Conservation (phyloP, 2,329 filamentous ascomycete species). For the Dothidotthia symphoricarpi region DNA sequence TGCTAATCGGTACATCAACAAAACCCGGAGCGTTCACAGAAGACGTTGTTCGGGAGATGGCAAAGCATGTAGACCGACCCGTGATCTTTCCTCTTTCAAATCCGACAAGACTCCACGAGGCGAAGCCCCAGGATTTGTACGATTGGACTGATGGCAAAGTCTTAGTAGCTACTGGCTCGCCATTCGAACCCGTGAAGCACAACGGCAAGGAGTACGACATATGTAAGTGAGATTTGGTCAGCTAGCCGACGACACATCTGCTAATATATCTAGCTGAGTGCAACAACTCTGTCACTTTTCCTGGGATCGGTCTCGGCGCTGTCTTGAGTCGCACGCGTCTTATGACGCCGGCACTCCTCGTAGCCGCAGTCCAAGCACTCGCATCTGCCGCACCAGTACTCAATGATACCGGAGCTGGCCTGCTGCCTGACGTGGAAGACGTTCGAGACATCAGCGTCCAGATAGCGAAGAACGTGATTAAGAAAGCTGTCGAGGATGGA, state of each 20-base stretch:
- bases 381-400: slow-evolving; percentile 70
- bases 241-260: neutral
- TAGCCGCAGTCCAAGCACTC: slow-evolving; percentile 73
- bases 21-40: slow-evolving; percentile 73
- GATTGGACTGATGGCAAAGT: slow-evolving; percentile 76
- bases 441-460: slow-evolving; percentile 74
- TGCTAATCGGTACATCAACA: slow-evolving; percentile 82
- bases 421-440: slow-evolving; percentile 73
- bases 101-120: slow-evolving; percentile 80
- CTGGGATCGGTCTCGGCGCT: slow-evolving; percentile 77
- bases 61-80: slow-evolving; percentile 67
- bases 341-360: slow-evolving; percentile 75
- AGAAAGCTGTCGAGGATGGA: slow-evolving; percentile 66
- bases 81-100: slow-evolving; percentile 88
- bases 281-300: slow-evolving; percentile 85
- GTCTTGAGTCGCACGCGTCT: slow-evolving; percentile 67
- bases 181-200: slow-evolving; percentile 71
- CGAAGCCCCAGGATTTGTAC: slow-evolving; percentile 71
- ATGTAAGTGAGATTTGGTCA: slow-evolving; percentile 38
- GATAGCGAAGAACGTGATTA: slow-evolving; percentile 74
- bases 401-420: slow-evolving; percentile 58
- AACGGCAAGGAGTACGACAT: slow-evolving; percentile 56
- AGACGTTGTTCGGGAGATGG: slow-evolving; percentile 73
- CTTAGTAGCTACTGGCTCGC: slow-evolving; percentile 78
- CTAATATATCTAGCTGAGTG: slow-evolving; percentile 65